These are phyloP conservation scores for Lentinula boryana DNA, from an alignment of 768 basidiomycete species.

Conservation along the genomic window DNA sequence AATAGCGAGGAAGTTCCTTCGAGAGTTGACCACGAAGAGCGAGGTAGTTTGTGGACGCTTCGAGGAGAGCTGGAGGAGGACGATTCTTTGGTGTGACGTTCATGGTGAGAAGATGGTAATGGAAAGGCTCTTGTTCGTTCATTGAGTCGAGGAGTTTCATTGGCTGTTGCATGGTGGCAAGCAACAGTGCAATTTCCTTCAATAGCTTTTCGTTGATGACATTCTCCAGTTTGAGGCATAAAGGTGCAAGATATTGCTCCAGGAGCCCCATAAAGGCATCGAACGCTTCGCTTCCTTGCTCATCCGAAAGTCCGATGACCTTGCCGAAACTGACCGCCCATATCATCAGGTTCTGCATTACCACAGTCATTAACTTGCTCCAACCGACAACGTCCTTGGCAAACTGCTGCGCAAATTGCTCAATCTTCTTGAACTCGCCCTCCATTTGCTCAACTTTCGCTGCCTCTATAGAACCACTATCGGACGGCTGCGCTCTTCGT, in stretches of 20 bases:
- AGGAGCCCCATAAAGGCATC: conserved; percentile 64
- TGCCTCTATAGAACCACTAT: conserved; percentile 17
- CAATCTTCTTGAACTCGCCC: conserved; percentile 48
- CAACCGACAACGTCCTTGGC: conserved; percentile 61
- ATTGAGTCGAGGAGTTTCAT: conserved; percentile 64
- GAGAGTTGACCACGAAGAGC: conserved; percentile 70
- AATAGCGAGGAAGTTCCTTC: conserved; percentile 62
- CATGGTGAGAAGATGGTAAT: conserved; percentile 63
- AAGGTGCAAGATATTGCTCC: conserved; percentile 43
- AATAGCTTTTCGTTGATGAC: conserved; percentile 50
- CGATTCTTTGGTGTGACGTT: conserved; percentile 57
- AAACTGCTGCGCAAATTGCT: conserved; percentile 55
- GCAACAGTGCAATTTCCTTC: conserved; percentile 49
- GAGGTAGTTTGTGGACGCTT: conserved; percentile 72
- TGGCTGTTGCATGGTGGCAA: conserved; percentile 57
- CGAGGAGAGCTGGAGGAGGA: conserved; percentile 60
- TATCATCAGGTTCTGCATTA: conserved; percentile 42
- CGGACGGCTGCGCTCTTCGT: conserved; percentile 6
- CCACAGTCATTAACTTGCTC: conserved; percentile 44
- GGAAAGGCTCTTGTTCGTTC: conserved; percentile 68
- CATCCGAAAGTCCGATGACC: conserved; percentile 55
- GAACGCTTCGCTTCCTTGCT: conserved; percentile 53
- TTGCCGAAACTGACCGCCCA: conserved; percentile 67
- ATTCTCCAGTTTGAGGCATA: conserved; percentile 46
- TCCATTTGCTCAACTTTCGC: conserved; percentile 50